phyloP scores from a whole-genome alignment of 176 grass and related monocot species.

The Puccinellia tenuiflora region DNA sequence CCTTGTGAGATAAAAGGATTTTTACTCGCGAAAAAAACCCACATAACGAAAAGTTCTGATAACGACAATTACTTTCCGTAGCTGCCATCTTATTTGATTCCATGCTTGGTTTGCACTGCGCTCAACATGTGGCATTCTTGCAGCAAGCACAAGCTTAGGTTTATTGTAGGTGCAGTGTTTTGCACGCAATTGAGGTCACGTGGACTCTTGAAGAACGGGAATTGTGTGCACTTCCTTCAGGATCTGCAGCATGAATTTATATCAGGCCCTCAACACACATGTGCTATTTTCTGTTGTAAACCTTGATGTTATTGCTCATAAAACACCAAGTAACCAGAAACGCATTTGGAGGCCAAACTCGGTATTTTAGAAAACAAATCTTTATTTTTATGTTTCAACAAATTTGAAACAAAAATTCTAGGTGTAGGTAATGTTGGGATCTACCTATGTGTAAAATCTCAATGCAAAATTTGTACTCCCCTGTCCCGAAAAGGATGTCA shows the following conservation, averaged over 20 bases:
- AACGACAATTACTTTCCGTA: background rate
- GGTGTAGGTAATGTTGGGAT: too few relatives aligned
- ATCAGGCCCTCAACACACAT: background rate
- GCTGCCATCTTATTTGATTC: background rate
- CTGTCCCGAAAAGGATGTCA: too few relatives aligned
- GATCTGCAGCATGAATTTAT: background rate
- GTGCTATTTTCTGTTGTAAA: background rate
- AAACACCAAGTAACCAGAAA: too few relatives aligned
- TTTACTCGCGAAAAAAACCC: background rate
- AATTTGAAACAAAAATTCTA: too few relatives aligned
- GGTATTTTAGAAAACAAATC: too few relatives aligned
- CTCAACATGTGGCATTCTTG: background rate
- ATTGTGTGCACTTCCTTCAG: background rate
- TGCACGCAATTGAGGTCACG: background rate
- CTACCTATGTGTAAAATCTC: too few relatives aligned
- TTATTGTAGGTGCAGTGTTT: background rate
- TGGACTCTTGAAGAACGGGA: background rate
- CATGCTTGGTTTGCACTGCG: background rate
- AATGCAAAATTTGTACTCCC: too few relatives aligned
- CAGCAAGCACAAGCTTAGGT: background rate
- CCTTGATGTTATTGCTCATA: background rate
- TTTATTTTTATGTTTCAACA: too few relatives aligned
- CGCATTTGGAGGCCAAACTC: too few relatives aligned
- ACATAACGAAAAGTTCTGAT: too few relatives aligned
- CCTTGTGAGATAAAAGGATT: background rate